Conservation (phyloP, 2,329 filamentous ascomycete species). For the Trichoderma afroharzianum region DNA sequence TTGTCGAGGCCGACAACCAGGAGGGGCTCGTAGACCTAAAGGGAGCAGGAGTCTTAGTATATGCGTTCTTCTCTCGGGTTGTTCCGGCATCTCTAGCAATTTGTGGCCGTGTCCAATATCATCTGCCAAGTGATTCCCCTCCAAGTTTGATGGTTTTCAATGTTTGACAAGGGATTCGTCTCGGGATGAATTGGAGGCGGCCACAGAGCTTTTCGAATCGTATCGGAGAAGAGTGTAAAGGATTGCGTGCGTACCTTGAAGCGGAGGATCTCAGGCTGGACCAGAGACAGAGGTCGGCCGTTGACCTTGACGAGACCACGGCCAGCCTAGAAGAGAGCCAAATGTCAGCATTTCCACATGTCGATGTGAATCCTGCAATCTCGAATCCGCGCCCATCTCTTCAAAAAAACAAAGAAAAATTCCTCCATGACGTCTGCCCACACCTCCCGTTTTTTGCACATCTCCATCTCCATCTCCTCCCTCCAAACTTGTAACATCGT, state of each 20-base stretch:
- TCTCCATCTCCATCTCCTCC: background rate
- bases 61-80: background rate
- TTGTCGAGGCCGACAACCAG: slow-evolving; percentile 97
- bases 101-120: slow-evolving; percentile 2
- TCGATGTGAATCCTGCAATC: background rate
- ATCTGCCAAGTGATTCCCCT: background rate
- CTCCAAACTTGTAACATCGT: background rate
- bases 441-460: background rate
- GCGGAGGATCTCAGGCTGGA: slow-evolving; percentile 94
- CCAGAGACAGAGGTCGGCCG: slow-evolving; percentile 88
- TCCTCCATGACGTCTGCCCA: background rate
- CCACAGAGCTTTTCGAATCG: background rate
- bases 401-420: background rate
- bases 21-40: slow-evolving; percentile 93
- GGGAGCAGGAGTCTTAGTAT: slow-evolving; percentile 20
- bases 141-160: background rate
- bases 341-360: slow-evolving; percentile 29
- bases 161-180: background rate
- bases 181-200: background rate
- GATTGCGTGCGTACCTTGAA: slow-evolving; percentile 70
- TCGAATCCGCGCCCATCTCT: background rate
- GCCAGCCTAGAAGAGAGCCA: slow-evolving; percentile 34
- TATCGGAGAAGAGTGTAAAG: background rate
- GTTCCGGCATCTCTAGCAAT: background rate
- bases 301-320: slow-evolving; percentile 95